phyloP scores from a whole-genome alignment of 2,329 filamentous ascomycete species.

The Xylaria arbuscula region DNA sequence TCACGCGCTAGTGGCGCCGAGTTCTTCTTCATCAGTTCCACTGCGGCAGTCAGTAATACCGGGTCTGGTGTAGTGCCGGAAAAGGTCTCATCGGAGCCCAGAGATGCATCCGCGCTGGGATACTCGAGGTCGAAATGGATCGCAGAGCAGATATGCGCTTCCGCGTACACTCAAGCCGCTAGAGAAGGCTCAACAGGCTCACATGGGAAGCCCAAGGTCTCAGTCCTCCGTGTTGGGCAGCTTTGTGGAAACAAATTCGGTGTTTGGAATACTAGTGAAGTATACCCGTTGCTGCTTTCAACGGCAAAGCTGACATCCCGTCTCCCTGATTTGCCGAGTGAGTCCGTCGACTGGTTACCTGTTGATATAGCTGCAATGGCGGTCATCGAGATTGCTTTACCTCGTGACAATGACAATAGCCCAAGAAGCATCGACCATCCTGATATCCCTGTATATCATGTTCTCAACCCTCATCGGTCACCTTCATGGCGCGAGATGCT shows the following conservation, averaged over 20 bases:
- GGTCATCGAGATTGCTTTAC: slow-evolving; percentile 53
- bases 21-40: slow-evolving; percentile 47
- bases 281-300: slow-evolving; percentile 61
- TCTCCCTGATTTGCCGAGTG: slow-evolving; percentile 54
- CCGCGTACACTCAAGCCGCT: slow-evolving; percentile 47
- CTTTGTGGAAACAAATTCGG: slow-evolving; percentile 56
- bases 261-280: slow-evolving; percentile 61
- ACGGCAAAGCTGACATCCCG: slow-evolving; percentile 52
- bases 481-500: slow-evolving; percentile 60
- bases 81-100: slow-evolving; percentile 53
- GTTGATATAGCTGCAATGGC: slow-evolving; percentile 58
- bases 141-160: slow-evolving; percentile 63
- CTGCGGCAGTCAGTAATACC: slow-evolving; percentile 37
- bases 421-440: slow-evolving; percentile 37
- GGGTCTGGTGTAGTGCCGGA: slow-evolving; percentile 53
- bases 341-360: slow-evolving; percentile 58
- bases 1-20: slow-evolving; percentile 42
- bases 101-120: slow-evolving; percentile 59
- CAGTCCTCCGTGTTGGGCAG: slow-evolving; percentile 60
- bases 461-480: slow-evolving; percentile 58
- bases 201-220: slow-evolving; percentile 46
- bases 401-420: neutral
- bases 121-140: slow-evolving; percentile 70
- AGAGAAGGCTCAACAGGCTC: neutral
- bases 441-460: slow-evolving; percentile 57